Conservation (phyloP, 2,329 filamentous ascomycete genomes). For the Trichoderma semiorbis region DNA sequence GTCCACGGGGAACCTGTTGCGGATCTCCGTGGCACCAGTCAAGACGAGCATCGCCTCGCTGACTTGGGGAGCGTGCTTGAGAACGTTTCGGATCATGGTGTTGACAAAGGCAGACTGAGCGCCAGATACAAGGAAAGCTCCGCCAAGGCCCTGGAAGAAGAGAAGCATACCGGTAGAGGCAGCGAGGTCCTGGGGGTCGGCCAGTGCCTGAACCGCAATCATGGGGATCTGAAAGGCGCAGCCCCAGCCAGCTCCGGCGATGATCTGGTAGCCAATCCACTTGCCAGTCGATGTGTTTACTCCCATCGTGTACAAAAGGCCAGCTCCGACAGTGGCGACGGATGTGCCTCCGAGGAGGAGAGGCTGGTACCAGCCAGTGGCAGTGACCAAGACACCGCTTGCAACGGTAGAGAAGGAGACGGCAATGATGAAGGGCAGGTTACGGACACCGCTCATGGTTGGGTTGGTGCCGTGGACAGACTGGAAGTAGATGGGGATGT, state of each 20-base stretch:
- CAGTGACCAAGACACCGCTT: slow-evolving; percentile 38
- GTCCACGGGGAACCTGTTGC: slow-evolving; percentile 45
- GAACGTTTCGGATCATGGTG: slow-evolving; percentile 37
- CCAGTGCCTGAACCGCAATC: slow-evolving; percentile 45
- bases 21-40: slow-evolving; percentile 54
- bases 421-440: slow-evolving; percentile 44
- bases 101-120: slow-evolving; percentile 48
- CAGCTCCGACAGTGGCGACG: slow-evolving; percentile 42
- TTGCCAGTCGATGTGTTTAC: slow-evolving; percentile 37
- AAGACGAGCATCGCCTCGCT: slow-evolving; percentile 36
- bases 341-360: slow-evolving; percentile 44
- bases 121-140: slow-evolving; percentile 48
- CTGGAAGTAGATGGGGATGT: slow-evolving; percentile 47
- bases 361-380: slow-evolving; percentile 41
- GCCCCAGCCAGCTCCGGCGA: slow-evolving; percentile 48
- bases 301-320: slow-evolving; percentile 42
- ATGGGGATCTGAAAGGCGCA: slow-evolving; percentile 47
- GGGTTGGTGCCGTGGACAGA: slow-evolving; percentile 40
- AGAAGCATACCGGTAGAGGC: slow-evolving; percentile 45
- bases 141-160: slow-evolving; percentile 50
- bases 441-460: slow-evolving; percentile 41
- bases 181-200: slow-evolving; percentile 41
- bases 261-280: slow-evolving; percentile 54
- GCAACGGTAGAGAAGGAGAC: slow-evolving; percentile 41
- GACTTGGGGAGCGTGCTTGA: slow-evolving; percentile 35